Percentiles rank a stretch among this genome's conserved stretches.
phyloP scores from a whole-genome alignment of 1,284 basidiomycete genomes.

The Ceratobasidium sp. region DNA sequence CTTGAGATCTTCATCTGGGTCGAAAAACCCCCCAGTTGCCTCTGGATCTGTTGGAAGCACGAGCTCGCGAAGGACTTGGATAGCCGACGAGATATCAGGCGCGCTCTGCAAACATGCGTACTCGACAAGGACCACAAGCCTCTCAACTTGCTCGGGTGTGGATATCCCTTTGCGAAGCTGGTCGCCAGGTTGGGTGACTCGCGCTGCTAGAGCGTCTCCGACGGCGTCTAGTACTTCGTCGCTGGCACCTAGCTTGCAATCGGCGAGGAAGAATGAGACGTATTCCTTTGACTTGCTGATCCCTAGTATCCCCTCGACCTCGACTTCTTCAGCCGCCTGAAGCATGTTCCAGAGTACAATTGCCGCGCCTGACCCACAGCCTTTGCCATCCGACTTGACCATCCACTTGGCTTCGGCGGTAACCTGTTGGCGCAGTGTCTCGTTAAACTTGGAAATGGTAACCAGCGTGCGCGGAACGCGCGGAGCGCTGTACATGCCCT shows the following conservation, averaged over 20 bases:
- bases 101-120: constrained; percentile 8
- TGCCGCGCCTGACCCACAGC: constrained; percentile 20
- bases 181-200: constrained; percentile 4
- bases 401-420: not conserved
- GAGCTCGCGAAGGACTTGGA: constrained; percentile 30
- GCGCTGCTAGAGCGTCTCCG: constrained; percentile 22
- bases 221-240: constrained; percentile 4
- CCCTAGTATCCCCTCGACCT: not conserved
- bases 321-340: constrained; percentile 4
- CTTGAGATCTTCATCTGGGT: constrained; percentile 8
- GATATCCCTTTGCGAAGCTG: constrained; percentile 37
- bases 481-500: constrained; percentile 12
- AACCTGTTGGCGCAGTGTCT: not conserved
- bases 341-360: not conserved
- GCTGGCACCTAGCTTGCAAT: constrained; percentile 6
- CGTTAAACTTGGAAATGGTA: not conserved
- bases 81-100: constrained; percentile 9
- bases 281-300: constrained; percentile 27
- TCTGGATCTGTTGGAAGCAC: constrained; percentile 18
- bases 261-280: constrained; percentile 31
- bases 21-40: constrained; percentile 4
- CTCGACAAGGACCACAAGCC: constrained; percentile 20
- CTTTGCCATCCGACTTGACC: not conserved
- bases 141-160: constrained; percentile 25
- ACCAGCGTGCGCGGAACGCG: not conserved